Evolutionary conservation across 2,329 filamentous ascomycete genomes (phyloP).

Genomic region (Fragosphaeria purpurea): DNA sequence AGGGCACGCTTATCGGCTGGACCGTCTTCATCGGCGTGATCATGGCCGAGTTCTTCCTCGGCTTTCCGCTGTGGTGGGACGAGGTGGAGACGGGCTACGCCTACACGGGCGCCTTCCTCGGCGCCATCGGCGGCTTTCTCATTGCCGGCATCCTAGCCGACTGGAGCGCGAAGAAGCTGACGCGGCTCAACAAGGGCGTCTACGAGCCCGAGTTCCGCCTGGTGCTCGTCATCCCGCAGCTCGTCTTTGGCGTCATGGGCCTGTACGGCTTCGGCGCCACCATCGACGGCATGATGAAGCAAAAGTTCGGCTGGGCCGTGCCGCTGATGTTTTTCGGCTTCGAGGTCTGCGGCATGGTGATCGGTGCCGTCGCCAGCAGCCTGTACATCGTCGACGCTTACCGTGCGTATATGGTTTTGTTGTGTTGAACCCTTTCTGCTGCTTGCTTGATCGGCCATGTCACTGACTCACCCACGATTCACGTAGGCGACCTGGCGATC

Average conservation of each 20-base stretch:
- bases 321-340: constrained; percentile 76
- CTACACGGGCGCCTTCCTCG: constrained; percentile 77
- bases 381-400: constrained; percentile 91
- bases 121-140: constrained; percentile 66
- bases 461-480: neutral
- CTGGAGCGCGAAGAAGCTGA: constrained; percentile 59
- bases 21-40: constrained; percentile 86
- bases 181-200: constrained; percentile 63
- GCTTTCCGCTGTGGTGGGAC: constrained; percentile 70
- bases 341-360: constrained; percentile 82
- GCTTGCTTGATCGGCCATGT: neutral
- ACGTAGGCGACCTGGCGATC: constrained; percentile 62
- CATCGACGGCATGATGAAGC: constrained; percentile 43
- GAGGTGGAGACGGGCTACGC: constrained; percentile 77
- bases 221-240: constrained; percentile 69
- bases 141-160: constrained; percentile 69
- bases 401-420: constrained; percentile 42
- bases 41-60: constrained; percentile 71
- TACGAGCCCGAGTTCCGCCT: constrained; percentile 92
- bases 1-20: constrained; percentile 90
- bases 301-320: constrained; percentile 58
- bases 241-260: constrained; percentile 67
- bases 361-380: constrained; percentile 75
- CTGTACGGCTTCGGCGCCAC: constrained; percentile 79
- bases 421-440: constrained; percentile 4